phyloP scores from a whole-genome alignment of 768 basidiomycete species.

The Peribolospora baueri region DNA sequence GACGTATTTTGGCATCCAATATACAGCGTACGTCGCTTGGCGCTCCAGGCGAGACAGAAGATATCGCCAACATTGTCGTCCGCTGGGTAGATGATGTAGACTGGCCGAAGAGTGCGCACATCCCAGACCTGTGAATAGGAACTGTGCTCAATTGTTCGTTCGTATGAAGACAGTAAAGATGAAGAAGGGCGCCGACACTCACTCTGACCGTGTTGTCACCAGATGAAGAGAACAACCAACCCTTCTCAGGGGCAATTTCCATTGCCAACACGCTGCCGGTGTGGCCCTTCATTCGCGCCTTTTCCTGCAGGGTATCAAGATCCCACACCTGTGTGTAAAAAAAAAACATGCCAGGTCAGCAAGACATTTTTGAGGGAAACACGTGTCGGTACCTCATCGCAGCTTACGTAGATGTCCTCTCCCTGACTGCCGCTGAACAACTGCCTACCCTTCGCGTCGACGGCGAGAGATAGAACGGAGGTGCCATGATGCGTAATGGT shows the following conservation, averaged over 20 bases:
- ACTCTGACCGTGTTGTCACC: conserved; percentile 19
- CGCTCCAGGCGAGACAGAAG: conserved; percentile 20
- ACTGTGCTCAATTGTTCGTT: not conserved
- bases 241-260: conserved; percentile 16
- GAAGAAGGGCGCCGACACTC: not conserved
- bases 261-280: conserved; percentile 20
- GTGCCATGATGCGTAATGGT: no score
- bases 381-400: not conserved
- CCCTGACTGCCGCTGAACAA: conserved; percentile 3
- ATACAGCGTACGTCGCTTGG: conserved; percentile 2
- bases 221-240: conserved; percentile 22
- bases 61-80: conserved; percentile 23
- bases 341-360: not conserved
- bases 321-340: conserved; percentile 17
- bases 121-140: conserved; percentile 18
- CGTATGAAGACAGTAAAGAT: not conserved
- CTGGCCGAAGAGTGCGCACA: conserved; percentile 16
- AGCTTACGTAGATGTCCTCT: conserved; percentile 3
- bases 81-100: conserved; percentile 21
- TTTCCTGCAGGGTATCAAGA: conserved; percentile 13
- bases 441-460: no score
- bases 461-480: no score
- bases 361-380: not conserved
- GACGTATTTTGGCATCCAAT: conserved; percentile 9
- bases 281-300: conserved; percentile 18